Evolutionary conservation across 345 rosid species (phyloP).

Genomic region (Eucalyptus regnans): DNA sequence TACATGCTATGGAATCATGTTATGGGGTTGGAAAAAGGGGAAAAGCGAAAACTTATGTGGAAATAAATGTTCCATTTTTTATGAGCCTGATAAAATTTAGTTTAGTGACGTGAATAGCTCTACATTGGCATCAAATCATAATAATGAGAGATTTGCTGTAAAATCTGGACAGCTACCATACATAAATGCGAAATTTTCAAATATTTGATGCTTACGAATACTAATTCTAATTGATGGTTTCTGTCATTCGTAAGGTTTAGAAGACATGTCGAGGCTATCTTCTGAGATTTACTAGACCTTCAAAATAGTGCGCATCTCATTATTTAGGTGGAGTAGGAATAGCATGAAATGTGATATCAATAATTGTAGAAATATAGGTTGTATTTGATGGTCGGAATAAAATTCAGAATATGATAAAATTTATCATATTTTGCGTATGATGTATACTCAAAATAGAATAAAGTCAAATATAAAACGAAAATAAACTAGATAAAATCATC

Average conservation of each 20-base stretch:
- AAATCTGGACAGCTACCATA: neutral
- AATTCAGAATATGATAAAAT: too few relatives aligned
- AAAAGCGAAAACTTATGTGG: neutral
- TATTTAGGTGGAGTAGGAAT: neutral
- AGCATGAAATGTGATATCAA: neutral
- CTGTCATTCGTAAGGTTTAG: neutral
- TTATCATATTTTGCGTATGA: too few relatives aligned
- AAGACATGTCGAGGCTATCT: neutral
- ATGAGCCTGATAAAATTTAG: neutral
- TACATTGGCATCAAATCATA: neutral
- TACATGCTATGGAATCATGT: neutral
- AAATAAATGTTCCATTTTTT: neutral
- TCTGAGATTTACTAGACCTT: rapidly evolving
- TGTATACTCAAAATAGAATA: too few relatives aligned
- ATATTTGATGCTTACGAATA: rapidly evolving
- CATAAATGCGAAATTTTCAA: neutral
- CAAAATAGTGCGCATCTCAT: neutral
- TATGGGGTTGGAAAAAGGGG: neutral
- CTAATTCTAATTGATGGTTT: neutral
- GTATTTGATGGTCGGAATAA: rapidly evolving
- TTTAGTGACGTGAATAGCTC: neutral
- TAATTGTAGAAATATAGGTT: too few relatives aligned
- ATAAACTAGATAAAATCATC: rapidly evolving
- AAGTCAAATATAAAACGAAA: too few relatives aligned
- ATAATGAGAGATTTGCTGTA: neutral